Evolutionary conservation across 495 filamentous ascomycete genomes (phyloP).

Genomic region (Aspergillus funiculosus): DNA sequence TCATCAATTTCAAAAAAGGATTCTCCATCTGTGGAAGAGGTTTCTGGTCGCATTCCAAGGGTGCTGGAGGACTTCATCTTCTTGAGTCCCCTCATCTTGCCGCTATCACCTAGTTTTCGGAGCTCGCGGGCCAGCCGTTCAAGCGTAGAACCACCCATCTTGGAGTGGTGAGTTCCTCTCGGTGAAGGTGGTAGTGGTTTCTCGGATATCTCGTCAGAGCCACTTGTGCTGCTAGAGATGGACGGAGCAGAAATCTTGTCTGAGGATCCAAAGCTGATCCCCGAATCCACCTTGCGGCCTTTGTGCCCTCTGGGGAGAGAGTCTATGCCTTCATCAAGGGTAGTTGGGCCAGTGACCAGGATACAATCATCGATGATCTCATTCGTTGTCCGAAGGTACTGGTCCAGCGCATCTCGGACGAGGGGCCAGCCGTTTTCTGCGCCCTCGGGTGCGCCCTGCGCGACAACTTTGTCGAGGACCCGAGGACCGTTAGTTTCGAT

Average conservation of each 20-base stretch:
- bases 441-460: constrained; percentile 45
- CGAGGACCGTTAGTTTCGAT: constrained; percentile 54
- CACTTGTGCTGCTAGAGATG: constrained; percentile 29
- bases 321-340: constrained; percentile 34
- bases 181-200: constrained; percentile 46
- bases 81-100: constrained; percentile 33
- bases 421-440: constrained; percentile 54
- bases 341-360: constrained; percentile 43
- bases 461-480: constrained; percentile 51
- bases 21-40: constrained; percentile 22
- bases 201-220: constrained; percentile 27
- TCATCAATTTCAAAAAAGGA: constrained; percentile 47
- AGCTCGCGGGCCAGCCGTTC: constrained; percentile 56
- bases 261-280: constrained; percentile 52
- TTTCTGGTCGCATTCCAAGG: constrained; percentile 25
- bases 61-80: constrained; percentile 48
- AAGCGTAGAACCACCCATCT: constrained; percentile 45
- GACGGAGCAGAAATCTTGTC: constrained; percentile 26
- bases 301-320: constrained; percentile 30
- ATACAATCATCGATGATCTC: constrained; percentile 57
- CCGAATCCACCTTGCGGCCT: constrained; percentile 57
- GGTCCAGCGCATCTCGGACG: constrained; percentile 50
- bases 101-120: constrained; percentile 39
- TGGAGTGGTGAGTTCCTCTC: constrained; percentile 18
- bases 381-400: constrained; percentile 55